Evolutionary conservation across 2,329 filamentous ascomycete genomes (phyloP).

Genomic region (Sporothrix pseudoabietina): DNA sequence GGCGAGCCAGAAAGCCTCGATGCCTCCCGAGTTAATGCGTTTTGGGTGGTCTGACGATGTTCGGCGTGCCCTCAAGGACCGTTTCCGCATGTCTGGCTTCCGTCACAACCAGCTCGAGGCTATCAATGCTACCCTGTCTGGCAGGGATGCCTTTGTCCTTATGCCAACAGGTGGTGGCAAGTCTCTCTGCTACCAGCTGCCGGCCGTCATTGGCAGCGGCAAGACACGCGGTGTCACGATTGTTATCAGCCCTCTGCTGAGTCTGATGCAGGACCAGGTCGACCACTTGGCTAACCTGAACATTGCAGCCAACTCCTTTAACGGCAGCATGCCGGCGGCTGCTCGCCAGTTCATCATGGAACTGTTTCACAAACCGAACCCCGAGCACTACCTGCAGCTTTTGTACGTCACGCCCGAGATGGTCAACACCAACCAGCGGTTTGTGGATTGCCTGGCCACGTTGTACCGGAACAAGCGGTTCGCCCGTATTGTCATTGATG

Average conservation of each 20-base stretch:
- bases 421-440: constrained; percentile 76
- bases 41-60: constrained; percentile 87
- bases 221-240: constrained; percentile 84
- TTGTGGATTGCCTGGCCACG: constrained; percentile 65
- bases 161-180: constrained; percentile 99
- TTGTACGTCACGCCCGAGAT: constrained; percentile 97
- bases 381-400: constrained; percentile 78
- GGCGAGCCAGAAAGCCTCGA: constrained; percentile 38
- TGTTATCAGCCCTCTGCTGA: constrained; percentile 91
- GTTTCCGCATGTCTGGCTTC: constrained; percentile 84
- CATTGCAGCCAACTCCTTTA: constrained; percentile 80
- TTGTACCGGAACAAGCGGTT: constrained; percentile 73
- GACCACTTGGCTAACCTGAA: constrained; percentile 73
- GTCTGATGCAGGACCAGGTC: constrained; percentile 97
- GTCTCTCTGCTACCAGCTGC: constrained; percentile 93
- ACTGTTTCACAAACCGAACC: constrained; percentile 61
- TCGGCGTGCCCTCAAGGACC: constrained; percentile 73
- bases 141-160: constrained; percentile 88
- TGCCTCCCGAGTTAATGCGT: constrained; percentile 60
- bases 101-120: constrained; percentile 90
- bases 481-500: constrained; percentile 92
- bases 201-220: constrained; percentile 78
- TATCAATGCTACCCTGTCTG: constrained; percentile 87
- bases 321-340: constrained; percentile 68
- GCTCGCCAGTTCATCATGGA: constrained; percentile 68